Evolutionary conservation across 805 yeast species (phyloP), one percentile per base, ranked within the genome.

Genomic region (Yarrowia sp.): DNA sequence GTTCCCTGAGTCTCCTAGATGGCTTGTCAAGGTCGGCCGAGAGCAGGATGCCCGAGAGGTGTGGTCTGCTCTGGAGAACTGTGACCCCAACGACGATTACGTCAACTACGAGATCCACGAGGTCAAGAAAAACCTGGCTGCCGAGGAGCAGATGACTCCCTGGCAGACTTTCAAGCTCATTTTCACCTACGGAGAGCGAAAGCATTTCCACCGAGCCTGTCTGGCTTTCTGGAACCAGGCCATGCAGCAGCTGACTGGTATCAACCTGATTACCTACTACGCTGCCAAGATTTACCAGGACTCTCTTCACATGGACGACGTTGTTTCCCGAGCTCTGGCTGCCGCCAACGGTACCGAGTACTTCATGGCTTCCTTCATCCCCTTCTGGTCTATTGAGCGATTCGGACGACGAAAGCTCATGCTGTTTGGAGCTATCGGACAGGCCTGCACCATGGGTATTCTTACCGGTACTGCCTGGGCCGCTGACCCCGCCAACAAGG

Each of bases 1-100:
- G n/a, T 78, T 93, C 36, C 98, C 98, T 0, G 98, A 93, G 77
- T 86, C 94, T 53, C 97, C 97, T 0, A 82, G 98, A 70, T 93
- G 84, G 80, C 86, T 85, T 74, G 91, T 94, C 10, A 86, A 86
- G 73, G 86, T 88, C 71, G 88, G 89, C 73, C 71, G 83, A 78
- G 69, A 81, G 81, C 74, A 79, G 77, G 79, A 77, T 61, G 79
- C 76, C 34, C 72, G 72, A 67, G 85, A 83, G 66, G 83, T 86
- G 9, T 64, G 49, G 47, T 9, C 67, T n/a, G 49, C 67, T 42
- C 50, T 50, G 2, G 67, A 64, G 12, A n/a, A 64, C 43, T 40
- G 47, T 30, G 58, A n/a, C 13, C 42, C 43, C 49, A 19, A 49
- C 34, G 67, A 64, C 20, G 49, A 30, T 3, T 49, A 52, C 42